Conservation (phyloP, 768 basidiomycete genomes). For the Lentinus tigrinus region DNA sequence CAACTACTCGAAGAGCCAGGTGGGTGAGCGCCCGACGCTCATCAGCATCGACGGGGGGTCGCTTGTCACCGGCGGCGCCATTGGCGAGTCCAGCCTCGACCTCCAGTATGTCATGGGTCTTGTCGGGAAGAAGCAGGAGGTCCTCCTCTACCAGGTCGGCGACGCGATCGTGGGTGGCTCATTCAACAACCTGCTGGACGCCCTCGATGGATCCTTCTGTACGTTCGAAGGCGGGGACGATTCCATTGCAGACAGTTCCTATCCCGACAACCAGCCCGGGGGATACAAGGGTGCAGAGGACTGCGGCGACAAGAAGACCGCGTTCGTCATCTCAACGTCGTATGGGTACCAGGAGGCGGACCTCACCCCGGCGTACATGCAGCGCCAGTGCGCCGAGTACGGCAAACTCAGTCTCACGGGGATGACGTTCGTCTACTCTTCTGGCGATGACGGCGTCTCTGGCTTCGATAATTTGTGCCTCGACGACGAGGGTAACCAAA, state of each 20-base stretch:
- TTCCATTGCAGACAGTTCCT: constrained; percentile 36
- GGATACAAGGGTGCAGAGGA: constrained; percentile 33
- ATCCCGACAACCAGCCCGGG: constrained; percentile 39
- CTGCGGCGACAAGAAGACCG: constrained; percentile 36
- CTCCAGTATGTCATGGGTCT: constrained; percentile 67
- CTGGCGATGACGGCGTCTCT: constrained; percentile 45
- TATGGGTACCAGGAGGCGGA: constrained; percentile 38
- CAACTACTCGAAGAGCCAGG: constrained; percentile 40
- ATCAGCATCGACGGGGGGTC: constrained; percentile 38
- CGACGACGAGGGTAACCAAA: constrained; percentile 25
- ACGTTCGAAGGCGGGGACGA: constrained; percentile 47
- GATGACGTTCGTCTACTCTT: constrained; percentile 41
- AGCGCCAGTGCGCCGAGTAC: constrained; percentile 44
- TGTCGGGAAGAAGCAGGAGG: constrained; percentile 22
- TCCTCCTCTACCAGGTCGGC: constrained; percentile 27
- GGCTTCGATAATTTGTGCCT: constrained; percentile 35
- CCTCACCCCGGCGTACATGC: constrained; percentile 34
- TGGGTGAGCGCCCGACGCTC: constrained; percentile 40
- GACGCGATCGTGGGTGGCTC: constrained; percentile 32
- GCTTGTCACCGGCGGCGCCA: constrained; percentile 43
- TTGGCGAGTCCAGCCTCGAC: constrained; percentile 64
- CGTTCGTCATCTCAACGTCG: constrained; percentile 41
- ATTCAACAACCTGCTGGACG: constrained; percentile 47
- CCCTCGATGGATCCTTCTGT: constrained; percentile 42
- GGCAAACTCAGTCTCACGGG: constrained; percentile 40